Evolutionary conservation across 768 basidiomycete species (phyloP).

Genomic region (Lactarius tabidus): DNA sequence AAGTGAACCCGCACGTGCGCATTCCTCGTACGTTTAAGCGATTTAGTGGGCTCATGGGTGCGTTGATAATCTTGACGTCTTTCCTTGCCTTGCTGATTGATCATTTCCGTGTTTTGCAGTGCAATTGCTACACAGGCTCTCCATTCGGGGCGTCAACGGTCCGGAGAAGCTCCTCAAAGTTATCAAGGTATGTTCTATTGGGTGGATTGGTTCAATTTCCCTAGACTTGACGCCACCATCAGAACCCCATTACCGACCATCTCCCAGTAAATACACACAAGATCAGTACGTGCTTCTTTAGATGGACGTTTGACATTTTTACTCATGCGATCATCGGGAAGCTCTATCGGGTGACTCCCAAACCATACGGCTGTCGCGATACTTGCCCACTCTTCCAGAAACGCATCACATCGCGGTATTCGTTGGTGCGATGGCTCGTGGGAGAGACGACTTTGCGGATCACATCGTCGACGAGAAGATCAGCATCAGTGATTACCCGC

Average conservation of each 20-base stretch:
- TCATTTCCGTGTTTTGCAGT: slow-evolving; percentile 44
- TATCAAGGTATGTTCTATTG: slow-evolving; percentile 62
- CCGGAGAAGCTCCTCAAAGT: slow-evolving; percentile 96
- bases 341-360: slow-evolving; percentile 91
- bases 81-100: neutral
- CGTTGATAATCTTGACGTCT: slow-evolving; percentile 23
- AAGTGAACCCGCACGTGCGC: slow-evolving; percentile 96
- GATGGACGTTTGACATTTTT: neutral
- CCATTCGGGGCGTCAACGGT: slow-evolving; percentile 93
- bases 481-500: slow-evolving; percentile 87
- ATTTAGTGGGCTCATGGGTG: slow-evolving; percentile 98
- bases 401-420: slow-evolving; percentile 92
- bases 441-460: slow-evolving; percentile 96
- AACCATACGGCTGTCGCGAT: slow-evolving; percentile 73
- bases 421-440: slow-evolving; percentile 97
- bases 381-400: slow-evolving; percentile 79
- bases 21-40: slow-evolving; percentile 99
- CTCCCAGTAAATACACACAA: slow-evolving; percentile 94
- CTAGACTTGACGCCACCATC: slow-evolving; percentile 16
- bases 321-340: slow-evolving; percentile 32
- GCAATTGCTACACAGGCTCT: slow-evolving; percentile 93
- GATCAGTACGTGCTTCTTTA: slow-evolving; percentile 60
- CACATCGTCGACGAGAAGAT: slow-evolving; percentile 94
- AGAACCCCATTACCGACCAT: slow-evolving; percentile 95
- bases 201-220: neutral